Evolutionary conservation across 768 basidiomycete species (phyloP), one percentile per base, ranked within the genome.

Genomic region (Boletus eberwhitei): DNA sequence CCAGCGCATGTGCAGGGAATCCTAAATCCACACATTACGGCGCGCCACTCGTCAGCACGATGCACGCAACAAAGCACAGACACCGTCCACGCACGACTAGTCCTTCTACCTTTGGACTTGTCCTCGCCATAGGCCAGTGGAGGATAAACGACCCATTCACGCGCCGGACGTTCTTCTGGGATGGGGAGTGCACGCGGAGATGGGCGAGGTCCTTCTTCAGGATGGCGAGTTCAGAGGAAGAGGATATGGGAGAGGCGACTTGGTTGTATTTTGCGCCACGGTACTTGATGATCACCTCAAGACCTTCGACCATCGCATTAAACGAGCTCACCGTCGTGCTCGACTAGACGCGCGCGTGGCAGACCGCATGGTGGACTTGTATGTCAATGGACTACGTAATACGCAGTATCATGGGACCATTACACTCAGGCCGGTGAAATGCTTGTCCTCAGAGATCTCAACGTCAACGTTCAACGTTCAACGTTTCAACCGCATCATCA

Each of bases 141-240:
- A 70, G 58, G 35, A 70, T 36, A 45, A 70, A 65, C 9, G 59
- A 54, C 0, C 63, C 65, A 3, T 49, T 16, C 43, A 54, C 44
- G 13, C 59, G 65, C 1, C 21, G 54, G n/a, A 70, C 59, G 54
- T 70, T 70, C 50, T 46, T 71, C 17, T 66, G 58, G 21, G 67
- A 60, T 0, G 68, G 70, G 0, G 56, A 61, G 43, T 71, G 68
- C 2, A 67, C 70, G 49, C 70, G 66, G 37, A 71, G 70, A 37
- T 54, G 57, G n/a, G 40, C 52, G 29, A 72, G 64, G 53, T 71
- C 69, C 39, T 54, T 60, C 49, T 71, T 62, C 36, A 70, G 50
- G 43, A 59, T 62, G 37, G 58, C 58, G 38, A 68, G 55, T 12
- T 47, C 66, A 31, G 59, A 59, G 2, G 67, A 57, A 5, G 52